Base-by-base conservation (phyloP, 2,329 filamentous ascomycete species). In the Lachnellula willkommii region DNA sequence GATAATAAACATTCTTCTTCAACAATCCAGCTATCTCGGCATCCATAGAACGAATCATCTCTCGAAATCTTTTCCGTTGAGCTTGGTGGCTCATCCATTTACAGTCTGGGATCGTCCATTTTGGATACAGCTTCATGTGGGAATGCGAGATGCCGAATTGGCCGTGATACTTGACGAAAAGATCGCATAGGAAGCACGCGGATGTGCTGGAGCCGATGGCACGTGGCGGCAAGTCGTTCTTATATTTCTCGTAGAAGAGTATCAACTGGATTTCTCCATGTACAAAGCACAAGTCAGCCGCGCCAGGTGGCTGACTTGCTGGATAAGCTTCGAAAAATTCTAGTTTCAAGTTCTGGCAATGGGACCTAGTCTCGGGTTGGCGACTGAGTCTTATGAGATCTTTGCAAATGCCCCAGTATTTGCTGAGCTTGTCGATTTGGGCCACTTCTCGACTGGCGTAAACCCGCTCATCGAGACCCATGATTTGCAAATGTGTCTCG, bases 251-350 rank as follows among this genome's bases (percentile, higher is more conserved):
- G 32, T 63, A 57, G n/a, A 39, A 53, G 3, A 56, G 20, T 4
- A 59, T 37, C 6, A 80, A 68, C 56, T 79, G 77, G n/a, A 80
- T 71, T 59, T 80, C 77, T 4, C 76, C 76, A 57, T 81, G 77
- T 20, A 79, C 68, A 48, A 69, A 72, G 22, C 56, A 59, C 42
- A 2, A 17, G 6, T 24, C 20, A 2, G 3, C 12, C 39, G 47
- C 40, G 9, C 59, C 57, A 24, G 14, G 2, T 9, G 51, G 57
- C n/a, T 39, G 8, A 12, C 14, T 43, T n/a, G 24, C 1, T 5
- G 51, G n/a, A 22, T 26, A 39, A 2, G 53, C 47, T 2, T 20
- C 6, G 20, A 36, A 43, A 8, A 22, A 14, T 22, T 49, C 36
- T 15, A 59, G 39, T n/a, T 17, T 28, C 8, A 59, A 46, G 11